Conservation (phyloP, 73 alveolate species). For the Stentor coeruleus region DNA sequence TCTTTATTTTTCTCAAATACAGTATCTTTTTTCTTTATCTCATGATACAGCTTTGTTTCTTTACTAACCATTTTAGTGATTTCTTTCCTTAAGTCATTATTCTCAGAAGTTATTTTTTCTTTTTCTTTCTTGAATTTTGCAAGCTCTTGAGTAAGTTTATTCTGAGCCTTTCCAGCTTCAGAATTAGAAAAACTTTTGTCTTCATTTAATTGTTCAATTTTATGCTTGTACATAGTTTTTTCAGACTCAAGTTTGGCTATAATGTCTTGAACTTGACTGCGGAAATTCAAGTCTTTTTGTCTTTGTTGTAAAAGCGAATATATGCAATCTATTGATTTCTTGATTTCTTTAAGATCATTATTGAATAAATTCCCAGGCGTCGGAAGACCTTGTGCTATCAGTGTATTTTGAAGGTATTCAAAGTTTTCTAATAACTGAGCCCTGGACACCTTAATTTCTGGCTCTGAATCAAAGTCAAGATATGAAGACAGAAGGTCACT, state of each 20-base stretch:
- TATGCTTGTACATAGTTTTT: conserved; percentile 26
- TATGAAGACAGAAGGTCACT: background rate
- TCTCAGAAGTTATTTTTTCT: conserved; percentile 36
- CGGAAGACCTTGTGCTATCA: conserved; percentile 37
- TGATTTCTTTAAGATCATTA: conserved; percentile 37
- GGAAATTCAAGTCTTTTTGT: conserved; percentile 43
- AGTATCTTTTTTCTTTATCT: conserved; percentile 39
- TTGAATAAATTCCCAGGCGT: conserved; percentile 50
- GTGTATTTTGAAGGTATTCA: background rate
- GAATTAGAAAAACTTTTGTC: conserved; percentile 22
- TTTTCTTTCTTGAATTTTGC: conserved; percentile 40
- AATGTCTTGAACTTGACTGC: conserved; percentile 36
- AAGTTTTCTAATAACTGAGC: background rate
- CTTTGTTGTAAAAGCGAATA: conserved; percentile 45
- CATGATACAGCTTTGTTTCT: conserved; percentile 56
- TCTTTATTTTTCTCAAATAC: conserved; percentile 41
- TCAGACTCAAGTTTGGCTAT: background rate
- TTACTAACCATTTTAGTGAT: conserved; percentile 31
- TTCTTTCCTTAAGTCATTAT: conserved; percentile 37
- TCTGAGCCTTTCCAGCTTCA: conserved; percentile 30
- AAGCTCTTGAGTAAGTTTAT: conserved; percentile 28
- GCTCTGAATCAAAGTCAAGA: background rate
- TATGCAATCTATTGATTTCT: conserved; percentile 39
- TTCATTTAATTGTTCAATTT: conserved; percentile 23
- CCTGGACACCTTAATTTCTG: background rate